These are phyloP conservation scores for Fusarium algeriense DNA, from an alignment of 2,329 filamentous ascomycete species.

Conservation along the genomic window DNA sequence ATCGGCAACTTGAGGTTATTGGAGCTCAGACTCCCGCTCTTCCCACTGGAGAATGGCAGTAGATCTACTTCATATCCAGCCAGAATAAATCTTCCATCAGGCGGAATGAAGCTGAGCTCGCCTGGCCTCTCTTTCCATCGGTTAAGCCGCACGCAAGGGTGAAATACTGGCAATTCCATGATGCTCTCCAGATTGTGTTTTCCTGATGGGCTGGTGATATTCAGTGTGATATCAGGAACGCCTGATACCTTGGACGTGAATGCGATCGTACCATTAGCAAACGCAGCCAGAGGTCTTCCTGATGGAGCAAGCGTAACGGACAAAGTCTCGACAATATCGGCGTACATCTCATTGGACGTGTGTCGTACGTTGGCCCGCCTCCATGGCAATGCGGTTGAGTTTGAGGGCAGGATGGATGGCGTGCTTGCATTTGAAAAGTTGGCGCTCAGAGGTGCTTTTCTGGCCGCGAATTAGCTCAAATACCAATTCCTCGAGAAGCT, in stretches of 20 bases:
- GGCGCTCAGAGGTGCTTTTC: constrained; percentile 56
- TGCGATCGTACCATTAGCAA: constrained; percentile 91
- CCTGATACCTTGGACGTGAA: constrained; percentile 97
- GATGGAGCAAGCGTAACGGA: constrained; percentile 91
- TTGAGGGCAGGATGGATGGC: constrained; percentile 58
- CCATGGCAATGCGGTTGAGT: constrained; percentile 80
- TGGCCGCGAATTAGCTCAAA: constrained; percentile 43
- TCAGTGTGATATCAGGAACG: constrained; percentile 88
- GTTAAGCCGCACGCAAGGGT: constrained; percentile 92
- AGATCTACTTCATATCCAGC: constrained; percentile 96
- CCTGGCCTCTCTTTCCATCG: constrained; percentile 90
- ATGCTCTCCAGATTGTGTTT: constrained; percentile 79
- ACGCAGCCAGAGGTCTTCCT: constrained; percentile 85
- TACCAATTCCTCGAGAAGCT: neutral
- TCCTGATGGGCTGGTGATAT: constrained; percentile 83
- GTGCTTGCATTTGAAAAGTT: constrained; percentile 55
- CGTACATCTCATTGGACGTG: constrained; percentile 96
- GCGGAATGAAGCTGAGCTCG: constrained; percentile 94
- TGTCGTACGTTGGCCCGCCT: constrained; percentile 91
- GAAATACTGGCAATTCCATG: constrained; percentile 92
- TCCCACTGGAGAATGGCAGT: constrained; percentile 75
- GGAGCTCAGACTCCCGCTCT: constrained; percentile 65
- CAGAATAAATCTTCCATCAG: constrained; percentile 92
- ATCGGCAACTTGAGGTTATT: constrained; percentile 84
- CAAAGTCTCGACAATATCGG: constrained; percentile 92